Conservation (phyloP, 1,139 yeast species). For the Candida sp. region DNA sequence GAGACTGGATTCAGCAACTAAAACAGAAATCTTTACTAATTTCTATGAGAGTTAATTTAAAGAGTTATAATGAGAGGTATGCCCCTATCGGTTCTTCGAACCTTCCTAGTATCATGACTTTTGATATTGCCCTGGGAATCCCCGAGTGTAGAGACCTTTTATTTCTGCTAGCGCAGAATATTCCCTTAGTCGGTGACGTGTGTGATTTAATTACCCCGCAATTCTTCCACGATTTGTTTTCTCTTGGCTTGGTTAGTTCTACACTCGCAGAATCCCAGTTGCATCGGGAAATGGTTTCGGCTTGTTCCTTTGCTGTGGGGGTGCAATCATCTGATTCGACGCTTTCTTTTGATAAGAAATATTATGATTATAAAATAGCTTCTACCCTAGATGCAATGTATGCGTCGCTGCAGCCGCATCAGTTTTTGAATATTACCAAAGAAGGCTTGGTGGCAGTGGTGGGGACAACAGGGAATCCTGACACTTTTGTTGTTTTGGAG, state of each 20-base stretch:
- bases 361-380: conserved; percentile 23
- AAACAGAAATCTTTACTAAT: conserved; percentile 11
- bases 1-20: conserved; percentile 30
- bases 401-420: conserved; percentile 38
- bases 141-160: conserved; percentile 37
- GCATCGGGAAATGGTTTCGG: conserved; percentile 44
- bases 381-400: conserved; percentile 39
- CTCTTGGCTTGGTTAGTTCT: conserved; percentile 35
- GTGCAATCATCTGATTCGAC: conserved; percentile 25
- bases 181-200: conserved; percentile 39
- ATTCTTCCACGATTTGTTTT: conserved; percentile 41
- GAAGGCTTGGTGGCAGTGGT: conserved; percentile 43
- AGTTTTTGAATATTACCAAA: conserved; percentile 41
- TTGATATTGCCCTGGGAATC: conserved; percentile 36
- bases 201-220: conserved; percentile 46
- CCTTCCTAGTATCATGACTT: conserved; percentile 20
- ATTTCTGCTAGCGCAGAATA: conserved; percentile 27
- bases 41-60: conserved; percentile 30
- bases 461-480: conserved; percentile 43
- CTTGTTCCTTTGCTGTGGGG: conserved; percentile 44
- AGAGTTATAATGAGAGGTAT: conserved; percentile 18
- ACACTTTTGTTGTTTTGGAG: conserved; percentile 37
- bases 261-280: conserved; percentile 40
- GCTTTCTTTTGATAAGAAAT: conserved; percentile 16
- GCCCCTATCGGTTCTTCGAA: conserved; percentile 4